Conservation (phyloP, 345 rosid genomes). For the Alliaria petiolata region DNA sequence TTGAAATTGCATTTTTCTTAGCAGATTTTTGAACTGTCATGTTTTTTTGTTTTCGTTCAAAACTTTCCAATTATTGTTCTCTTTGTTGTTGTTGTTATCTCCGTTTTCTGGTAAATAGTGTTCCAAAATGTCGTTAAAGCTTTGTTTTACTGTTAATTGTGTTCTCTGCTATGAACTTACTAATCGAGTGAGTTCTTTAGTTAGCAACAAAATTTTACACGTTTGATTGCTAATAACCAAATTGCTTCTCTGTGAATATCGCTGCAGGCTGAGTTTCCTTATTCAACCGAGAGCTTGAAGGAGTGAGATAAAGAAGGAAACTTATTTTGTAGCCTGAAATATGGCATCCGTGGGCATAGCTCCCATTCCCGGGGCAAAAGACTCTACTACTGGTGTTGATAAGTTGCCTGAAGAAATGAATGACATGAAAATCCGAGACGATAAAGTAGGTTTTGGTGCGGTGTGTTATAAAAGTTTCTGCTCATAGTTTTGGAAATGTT, state of each 20-base stretch:
- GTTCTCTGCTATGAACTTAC: background rate
- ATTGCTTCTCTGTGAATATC: background rate
- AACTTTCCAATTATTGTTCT: background rate
- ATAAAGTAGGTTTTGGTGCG: constrained; percentile 17
- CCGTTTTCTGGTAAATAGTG: background rate
- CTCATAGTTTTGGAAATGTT: background rate
- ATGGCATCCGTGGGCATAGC: constrained; percentile 79
- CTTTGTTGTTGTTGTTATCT: background rate
- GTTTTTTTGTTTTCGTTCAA: background rate
- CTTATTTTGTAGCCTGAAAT: background rate
- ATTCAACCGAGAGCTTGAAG: background rate
- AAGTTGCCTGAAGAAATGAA: constrained; percentile 78
- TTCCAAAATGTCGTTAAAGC: background rate
- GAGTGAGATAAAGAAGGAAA: constrained; percentile 11
- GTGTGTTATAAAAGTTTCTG: background rate
- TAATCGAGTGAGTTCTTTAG: background rate
- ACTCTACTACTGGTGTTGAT: constrained; percentile 55
- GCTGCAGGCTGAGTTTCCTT: background rate
- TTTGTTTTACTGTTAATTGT: no score
- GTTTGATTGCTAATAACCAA: background rate
- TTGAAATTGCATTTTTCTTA: background rate
- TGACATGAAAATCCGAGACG: constrained; percentile 83
- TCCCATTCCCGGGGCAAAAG: constrained; percentile 51
- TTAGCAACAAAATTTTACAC: background rate
- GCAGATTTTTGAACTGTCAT: no score